Percentiles rank a stretch among this genome's conserved stretches.
Conservation (phyloP, 2,329 filamentous ascomycete species). For the Orbilia oligospora region DNA sequence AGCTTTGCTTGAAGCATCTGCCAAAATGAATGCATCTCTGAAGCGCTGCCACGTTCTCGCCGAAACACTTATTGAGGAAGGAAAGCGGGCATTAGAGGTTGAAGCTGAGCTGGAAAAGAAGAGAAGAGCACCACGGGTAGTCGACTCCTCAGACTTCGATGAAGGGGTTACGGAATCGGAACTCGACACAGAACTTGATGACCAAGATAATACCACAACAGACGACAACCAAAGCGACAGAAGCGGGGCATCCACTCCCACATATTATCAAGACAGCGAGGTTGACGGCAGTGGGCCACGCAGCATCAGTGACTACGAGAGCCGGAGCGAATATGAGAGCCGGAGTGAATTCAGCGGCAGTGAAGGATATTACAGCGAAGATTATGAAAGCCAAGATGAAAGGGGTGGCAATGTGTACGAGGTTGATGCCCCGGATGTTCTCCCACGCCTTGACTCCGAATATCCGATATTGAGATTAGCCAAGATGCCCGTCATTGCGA, state of each 20-base stretch:
- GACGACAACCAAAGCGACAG: slow-evolving; percentile 52
- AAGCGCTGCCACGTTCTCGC: slow-evolving; percentile 91
- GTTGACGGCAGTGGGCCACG: slow-evolving; percentile 46
- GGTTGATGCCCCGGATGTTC: slow-evolving; percentile 49
- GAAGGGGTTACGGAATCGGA: slow-evolving; percentile 54
- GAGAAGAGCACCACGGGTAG: slow-evolving; percentile 40
- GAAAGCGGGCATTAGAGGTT: slow-evolving; percentile 79
- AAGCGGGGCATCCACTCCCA: slow-evolving; percentile 52
- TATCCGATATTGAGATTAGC: slow-evolving; percentile 51
- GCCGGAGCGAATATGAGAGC: slow-evolving; percentile 51
- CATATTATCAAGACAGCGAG: slow-evolving; percentile 55
- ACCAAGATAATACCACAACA: slow-evolving; percentile 41
- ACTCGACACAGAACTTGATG: slow-evolving; percentile 35
- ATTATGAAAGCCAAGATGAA: slow-evolving; percentile 57
- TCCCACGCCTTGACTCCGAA: slow-evolving; percentile 32
- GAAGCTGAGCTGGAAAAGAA: slow-evolving; percentile 16
- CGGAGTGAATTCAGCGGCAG: slow-evolving; percentile 57
- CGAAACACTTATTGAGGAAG: slow-evolving; percentile 90
- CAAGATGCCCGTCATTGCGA: slow-evolving; percentile 21
- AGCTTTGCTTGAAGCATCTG: slow-evolving; percentile 87
- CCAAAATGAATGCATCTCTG: slow-evolving; percentile 95
- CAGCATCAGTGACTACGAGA: slow-evolving; percentile 52
- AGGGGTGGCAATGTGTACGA: slow-evolving; percentile 44
- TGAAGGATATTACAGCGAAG: slow-evolving; percentile 57
- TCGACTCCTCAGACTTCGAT: slow-evolving; percentile 48